These are phyloP conservation scores for Ganoderma lingzhi DNA, from an alignment of 1,284 basidiomycete species.

Conservation along the genomic window DNA sequence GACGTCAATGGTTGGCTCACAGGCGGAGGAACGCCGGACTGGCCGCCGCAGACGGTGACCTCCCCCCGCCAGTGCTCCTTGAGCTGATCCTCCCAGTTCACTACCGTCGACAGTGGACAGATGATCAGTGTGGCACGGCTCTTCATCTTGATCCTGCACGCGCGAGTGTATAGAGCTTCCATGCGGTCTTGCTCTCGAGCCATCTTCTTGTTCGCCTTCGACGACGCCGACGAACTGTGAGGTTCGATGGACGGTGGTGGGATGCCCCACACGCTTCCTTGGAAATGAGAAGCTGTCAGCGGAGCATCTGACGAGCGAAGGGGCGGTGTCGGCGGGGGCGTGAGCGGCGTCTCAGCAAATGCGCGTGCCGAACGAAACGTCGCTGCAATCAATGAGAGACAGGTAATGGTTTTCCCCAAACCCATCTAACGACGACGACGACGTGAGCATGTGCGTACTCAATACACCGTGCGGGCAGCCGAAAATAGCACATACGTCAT, in stretches of 20 bases:
- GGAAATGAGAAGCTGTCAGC: slow-evolving; percentile 71
- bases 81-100: slow-evolving; percentile 99
- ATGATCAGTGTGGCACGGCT: slow-evolving; percentile 96
- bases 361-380: slow-evolving; percentile 77
- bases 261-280: slow-evolving; percentile 86
- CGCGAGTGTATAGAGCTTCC: slow-evolving; percentile 72
- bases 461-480: background rate
- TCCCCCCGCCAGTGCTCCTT: slow-evolving; percentile 93
- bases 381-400: slow-evolving; percentile 90
- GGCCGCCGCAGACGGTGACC: slow-evolving; percentile 83
- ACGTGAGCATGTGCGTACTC: slow-evolving; percentile 15
- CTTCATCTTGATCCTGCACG: slow-evolving; percentile 78
- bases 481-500: slow-evolving; percentile 73
- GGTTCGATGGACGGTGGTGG: slow-evolving; percentile 52
- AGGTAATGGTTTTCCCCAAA: slow-evolving; percentile 96
- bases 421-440: slow-evolving; percentile 77
- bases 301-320: slow-evolving; percentile 47
- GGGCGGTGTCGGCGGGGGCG: slow-evolving; percentile 49
- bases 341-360: slow-evolving; percentile 71
- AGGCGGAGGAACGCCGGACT: slow-evolving; percentile 34
- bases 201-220: slow-evolving; percentile 70
- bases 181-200: slow-evolving; percentile 70
- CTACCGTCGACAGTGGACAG: slow-evolving; percentile 95
- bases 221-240: slow-evolving; percentile 34
- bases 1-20: slow-evolving; percentile 29